Base-by-base conservation (phyloP, 2,329 filamentous ascomycete species). In the Mycosphaerella sp. region DNA sequence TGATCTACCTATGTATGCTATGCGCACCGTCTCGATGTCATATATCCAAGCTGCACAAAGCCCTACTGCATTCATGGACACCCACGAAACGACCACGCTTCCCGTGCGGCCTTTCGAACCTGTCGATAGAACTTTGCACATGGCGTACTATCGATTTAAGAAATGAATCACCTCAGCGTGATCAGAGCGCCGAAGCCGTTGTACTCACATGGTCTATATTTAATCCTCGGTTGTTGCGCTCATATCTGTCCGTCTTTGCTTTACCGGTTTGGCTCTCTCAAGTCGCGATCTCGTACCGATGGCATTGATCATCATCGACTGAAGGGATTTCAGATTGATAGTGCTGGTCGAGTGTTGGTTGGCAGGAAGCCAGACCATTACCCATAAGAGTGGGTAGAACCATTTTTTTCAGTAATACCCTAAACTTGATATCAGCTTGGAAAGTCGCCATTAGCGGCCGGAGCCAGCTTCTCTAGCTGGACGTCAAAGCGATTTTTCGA, bases 351-450 rank as follows among this genome's bases (percentile, higher is more conserved):
- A 17, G 42, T 8, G 45, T 53, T 44, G 51, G 39, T 29, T 47
- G 51, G 38, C 23, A 48, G 38, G 45, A 53, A 29, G 26, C 26
- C 26, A 29, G 34, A 38, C 34, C 21, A 43, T 49, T 48, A 56
- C 29, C 54, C 54, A 23, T 56, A 56, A 14, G 54, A 50, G 38
- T 56, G 50, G 42, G 40, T 38, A 34, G 45, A 29, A 12, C 44
- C 44, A 43, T 52, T 23, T 40, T 45, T 31, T 45, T 56, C 53
- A 45, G 48, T 48, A 45, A 44, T 48, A 45, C 45, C 48, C 53
- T 56, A 45, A 17, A 14, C 5, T 3, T 11, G 11, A 45, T 6
- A 46, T 11, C 29, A 50, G 40, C 31, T 17, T 39, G 26, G 23
- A 50, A n/a, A 51, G 48, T 32, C 34, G 41, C 17, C 51, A 48